Conservation (phyloP, 2,329 filamentous ascomycete genomes). For the Aureobasidium sp. region DNA sequence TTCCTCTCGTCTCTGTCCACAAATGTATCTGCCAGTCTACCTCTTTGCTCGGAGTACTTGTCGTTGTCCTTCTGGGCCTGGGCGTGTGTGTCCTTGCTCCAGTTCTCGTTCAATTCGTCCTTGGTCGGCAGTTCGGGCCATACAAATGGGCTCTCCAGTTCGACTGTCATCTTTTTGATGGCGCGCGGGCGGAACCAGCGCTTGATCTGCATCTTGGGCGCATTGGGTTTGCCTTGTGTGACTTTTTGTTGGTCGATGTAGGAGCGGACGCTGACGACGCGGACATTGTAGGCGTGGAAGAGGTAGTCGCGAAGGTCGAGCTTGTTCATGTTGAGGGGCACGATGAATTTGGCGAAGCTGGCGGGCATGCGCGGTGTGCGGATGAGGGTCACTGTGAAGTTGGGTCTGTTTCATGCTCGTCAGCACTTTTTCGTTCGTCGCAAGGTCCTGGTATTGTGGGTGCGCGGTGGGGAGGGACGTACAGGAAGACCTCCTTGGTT, state of each 20-base stretch:
- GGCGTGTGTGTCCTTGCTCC: constrained; percentile 24
- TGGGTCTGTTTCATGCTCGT: constrained; percentile 50
- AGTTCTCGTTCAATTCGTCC: constrained; percentile 45
- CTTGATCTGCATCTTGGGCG: constrained; percentile 33
- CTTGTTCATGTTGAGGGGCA: constrained; percentile 89
- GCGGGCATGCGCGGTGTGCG: constrained; percentile 64
- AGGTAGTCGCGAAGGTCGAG: constrained; percentile 95
- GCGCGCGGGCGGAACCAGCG: constrained; percentile 59
- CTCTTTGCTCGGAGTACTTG: constrained; percentile 28
- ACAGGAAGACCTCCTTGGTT: constrained; percentile 30
- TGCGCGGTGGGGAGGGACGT: constrained; percentile 13
- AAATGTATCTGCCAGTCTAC: constrained; percentile 29
- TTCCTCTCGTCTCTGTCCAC: constrained; percentile 32
- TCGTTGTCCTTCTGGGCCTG: constrained; percentile 31
- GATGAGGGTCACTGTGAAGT: constrained; percentile 71
- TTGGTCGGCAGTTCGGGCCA: constrained; percentile 68
- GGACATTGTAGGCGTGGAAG: constrained; percentile 72
- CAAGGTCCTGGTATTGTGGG: background rate
- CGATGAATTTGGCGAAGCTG: constrained; percentile 79
- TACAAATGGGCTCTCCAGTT: constrained; percentile 78
- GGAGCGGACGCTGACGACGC: constrained; percentile 64
- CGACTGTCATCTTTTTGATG: constrained; percentile 90
- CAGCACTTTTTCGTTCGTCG: background rate
- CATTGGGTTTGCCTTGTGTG: constrained; percentile 41
- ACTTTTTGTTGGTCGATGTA: constrained; percentile 65